Base-by-base conservation (phyloP, 257 asterid genomes). In the Scutellaria barbata region DNA sequence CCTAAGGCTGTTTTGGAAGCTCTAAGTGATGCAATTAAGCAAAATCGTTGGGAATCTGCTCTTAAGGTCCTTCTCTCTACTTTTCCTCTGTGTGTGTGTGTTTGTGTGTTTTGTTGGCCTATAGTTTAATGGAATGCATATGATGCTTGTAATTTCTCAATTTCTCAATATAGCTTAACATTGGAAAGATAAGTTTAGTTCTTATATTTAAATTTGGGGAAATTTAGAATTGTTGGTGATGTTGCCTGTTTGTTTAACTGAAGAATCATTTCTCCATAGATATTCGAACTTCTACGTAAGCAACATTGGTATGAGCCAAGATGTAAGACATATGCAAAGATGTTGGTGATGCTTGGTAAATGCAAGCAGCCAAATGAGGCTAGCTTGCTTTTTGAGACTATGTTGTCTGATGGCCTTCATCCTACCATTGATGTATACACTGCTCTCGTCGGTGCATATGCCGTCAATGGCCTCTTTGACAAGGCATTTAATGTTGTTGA, bases 1-100 rank as follows among this genome's bases (percentile, higher is more conserved):
- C 96, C 97, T 17, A 94, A 85, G 76, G 89, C 96, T 52, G 90
- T 94, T 37, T 66, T 94, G 80, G 96, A 89, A 74, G 96, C 97
- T 77, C 76, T 94, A 3, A 74, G 71, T 63, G 87, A 94, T 63
- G 92, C 99, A 42, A 84, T 94, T 56, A 81, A 62, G 72, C 77
- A 74, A 11, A 88, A 82, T 56, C 81, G 80, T 0, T 94, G 99
- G 97, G 96, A 86, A 51, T 84, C 92, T 67, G 98, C 98, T 76
- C 87, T 94, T 11, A 91, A 91, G 97, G 97, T 90, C 75, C 48
- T 61, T 74, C 20, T 14, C 42, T 42, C 76, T 45, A 53, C 52
- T 1, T 39, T 10, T 16, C 40, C 11, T 5, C 22, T 11, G 11
- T 8, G 4, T 22, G 18, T 20, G 39, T 5, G 42, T 45, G 20